phyloP scores from a whole-genome alignment of 2,329 filamentous ascomycete genomes.

The Aschersonia sp. region DNA sequence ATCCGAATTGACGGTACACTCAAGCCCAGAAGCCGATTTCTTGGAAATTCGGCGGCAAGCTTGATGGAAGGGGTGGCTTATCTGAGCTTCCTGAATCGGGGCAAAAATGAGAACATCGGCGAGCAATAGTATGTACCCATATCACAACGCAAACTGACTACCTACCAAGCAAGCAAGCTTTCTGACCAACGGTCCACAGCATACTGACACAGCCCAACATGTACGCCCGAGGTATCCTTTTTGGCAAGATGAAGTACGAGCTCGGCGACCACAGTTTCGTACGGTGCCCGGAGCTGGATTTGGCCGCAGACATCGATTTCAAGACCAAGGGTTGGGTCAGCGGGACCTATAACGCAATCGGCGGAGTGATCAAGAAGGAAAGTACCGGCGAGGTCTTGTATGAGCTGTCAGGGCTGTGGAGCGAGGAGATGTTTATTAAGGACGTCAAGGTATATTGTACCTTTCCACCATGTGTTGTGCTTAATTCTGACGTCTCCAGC shows the following conservation, averaged over 20 bases:
- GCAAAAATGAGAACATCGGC: constrained; percentile 46
- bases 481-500: not conserved
- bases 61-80: constrained; percentile 96
- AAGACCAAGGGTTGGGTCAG: constrained; percentile 97
- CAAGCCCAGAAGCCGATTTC: constrained; percentile 86
- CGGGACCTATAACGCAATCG: constrained; percentile 92
- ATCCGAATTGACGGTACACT: constrained; percentile 92
- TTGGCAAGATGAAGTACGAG: constrained; percentile 99
- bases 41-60: constrained; percentile 94
- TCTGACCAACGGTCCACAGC: constrained; percentile 26
- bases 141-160: not conserved
- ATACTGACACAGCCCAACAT: constrained; percentile 96
- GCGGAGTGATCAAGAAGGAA: constrained; percentile 78
- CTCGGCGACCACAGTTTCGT: constrained; percentile 92
- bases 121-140: constrained; percentile 66
- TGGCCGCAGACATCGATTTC: constrained; percentile 89
- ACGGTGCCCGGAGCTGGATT: constrained; percentile 72
- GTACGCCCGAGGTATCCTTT: constrained; percentile 92
- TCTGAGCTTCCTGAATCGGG: constrained; percentile 66
- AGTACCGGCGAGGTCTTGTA: constrained; percentile 76
- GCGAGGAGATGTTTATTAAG: constrained; percentile 86
- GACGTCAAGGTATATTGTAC: constrained; percentile 49
- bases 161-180: not conserved
- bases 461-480: not conserved
- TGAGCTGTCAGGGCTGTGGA: constrained; percentile 87